These are phyloP conservation scores for Colletotrichum cereale DNA, from an alignment of 2,329 filamentous ascomycete species.

Conservation along the genomic window DNA sequence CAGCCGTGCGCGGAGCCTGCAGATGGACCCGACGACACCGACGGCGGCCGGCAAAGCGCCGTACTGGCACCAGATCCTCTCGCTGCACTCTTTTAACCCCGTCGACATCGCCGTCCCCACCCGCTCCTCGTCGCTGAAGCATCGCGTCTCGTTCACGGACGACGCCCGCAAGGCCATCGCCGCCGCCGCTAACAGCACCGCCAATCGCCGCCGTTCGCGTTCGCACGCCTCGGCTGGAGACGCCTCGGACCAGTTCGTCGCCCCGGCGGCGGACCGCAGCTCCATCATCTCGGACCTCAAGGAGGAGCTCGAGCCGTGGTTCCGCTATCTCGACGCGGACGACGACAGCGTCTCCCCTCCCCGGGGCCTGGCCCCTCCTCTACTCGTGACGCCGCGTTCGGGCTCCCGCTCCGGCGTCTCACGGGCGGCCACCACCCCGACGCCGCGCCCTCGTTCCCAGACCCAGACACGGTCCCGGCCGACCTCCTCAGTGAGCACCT, in stretches of 20 bases:
- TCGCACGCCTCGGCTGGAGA: slow-evolving; percentile 14
- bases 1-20: slow-evolving; percentile 39
- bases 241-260: slow-evolving; percentile 16
- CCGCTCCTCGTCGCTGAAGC: slow-evolving; percentile 36
- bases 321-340: slow-evolving; percentile 39
- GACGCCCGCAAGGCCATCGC: slow-evolving; percentile 34
- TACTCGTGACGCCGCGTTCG: slow-evolving; percentile 25
- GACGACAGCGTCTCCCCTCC: neutral
- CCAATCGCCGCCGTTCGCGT: slow-evolving; percentile 19
- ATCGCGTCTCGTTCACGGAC: slow-evolving; percentile 31
- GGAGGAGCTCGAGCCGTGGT: slow-evolving; percentile 41
- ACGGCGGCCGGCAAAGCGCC: slow-evolving; percentile 7
- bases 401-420: slow-evolving; percentile 13
- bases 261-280: slow-evolving; percentile 14
- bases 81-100: slow-evolving; percentile 13
- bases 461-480: slow-evolving; percentile 27
- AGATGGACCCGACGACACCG: slow-evolving; percentile 11
- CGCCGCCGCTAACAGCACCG: neutral
- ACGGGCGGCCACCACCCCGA: slow-evolving; percentile 2
- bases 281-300: slow-evolving; percentile 40
- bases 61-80: slow-evolving; percentile 23
- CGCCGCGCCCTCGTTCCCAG: slow-evolving; percentile 25
- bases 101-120: slow-evolving; percentile 39
- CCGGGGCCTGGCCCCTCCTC: slow-evolving; percentile 23
- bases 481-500: slow-evolving; percentile 26